Percentiles rank a stretch among this genome's conserved stretches.
These are phyloP conservation scores for Usnea hakonensis DNA, from an alignment of 495 filamentous ascomycete species.

Conservation along the genomic window DNA sequence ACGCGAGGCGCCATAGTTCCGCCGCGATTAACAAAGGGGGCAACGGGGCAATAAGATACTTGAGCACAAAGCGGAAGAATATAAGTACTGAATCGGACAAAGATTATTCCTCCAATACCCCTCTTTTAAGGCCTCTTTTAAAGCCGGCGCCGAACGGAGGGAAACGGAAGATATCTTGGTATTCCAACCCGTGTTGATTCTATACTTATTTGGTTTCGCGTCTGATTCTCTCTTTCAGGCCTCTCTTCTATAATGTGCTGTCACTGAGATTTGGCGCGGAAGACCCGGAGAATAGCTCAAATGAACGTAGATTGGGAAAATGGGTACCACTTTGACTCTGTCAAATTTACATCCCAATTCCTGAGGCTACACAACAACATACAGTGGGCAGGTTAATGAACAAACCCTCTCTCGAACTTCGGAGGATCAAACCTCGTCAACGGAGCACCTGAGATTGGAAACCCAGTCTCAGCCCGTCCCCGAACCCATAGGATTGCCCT, in stretches of 20 bases:
- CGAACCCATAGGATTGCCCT: neutral
- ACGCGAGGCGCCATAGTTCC: conserved; percentile 35
- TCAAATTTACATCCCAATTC: neutral
- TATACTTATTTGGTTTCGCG: no score
- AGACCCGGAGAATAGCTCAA: no score
- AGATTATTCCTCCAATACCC: neutral
- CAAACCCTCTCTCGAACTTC: neutral
- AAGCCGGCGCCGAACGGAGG: neutral
- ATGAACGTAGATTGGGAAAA: neutral
- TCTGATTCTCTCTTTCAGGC: neutral
- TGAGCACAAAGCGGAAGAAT: neutral
- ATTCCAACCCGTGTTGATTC: no score
- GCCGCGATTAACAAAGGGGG: neutral
- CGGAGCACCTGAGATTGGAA: neutral
- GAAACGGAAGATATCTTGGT: no score
- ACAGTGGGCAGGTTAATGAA: no score
- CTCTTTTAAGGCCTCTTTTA: no score
- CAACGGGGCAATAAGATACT: neutral
- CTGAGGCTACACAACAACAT: neutral
- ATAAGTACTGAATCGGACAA: neutral
- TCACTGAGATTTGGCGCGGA: neutral
- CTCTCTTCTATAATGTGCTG: neutral
- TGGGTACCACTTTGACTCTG: neutral
- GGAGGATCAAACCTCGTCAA: neutral
- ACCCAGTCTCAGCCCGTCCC: neutral